phyloP scores from a whole-genome alignment of 2,329 filamentous ascomycete species.

The Dactylellina leptospora region DNA sequence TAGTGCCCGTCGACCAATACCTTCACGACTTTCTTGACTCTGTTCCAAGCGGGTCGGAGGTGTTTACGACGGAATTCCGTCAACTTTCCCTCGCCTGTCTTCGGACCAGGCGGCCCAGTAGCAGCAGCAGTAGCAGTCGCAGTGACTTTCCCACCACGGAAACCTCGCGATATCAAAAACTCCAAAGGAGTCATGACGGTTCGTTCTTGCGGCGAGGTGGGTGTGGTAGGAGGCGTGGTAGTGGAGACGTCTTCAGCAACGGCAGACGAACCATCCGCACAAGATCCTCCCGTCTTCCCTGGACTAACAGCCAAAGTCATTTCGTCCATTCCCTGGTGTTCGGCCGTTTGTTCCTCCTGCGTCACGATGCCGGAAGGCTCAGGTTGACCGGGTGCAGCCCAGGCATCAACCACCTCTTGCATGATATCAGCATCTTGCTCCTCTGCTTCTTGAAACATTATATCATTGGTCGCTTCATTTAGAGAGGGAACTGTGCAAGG shows the following conservation, averaged over 20 bases:
- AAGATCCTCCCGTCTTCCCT: neutral
- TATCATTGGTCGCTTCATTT: neutral
- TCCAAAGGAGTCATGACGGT: constrained; percentile 23
- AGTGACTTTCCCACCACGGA: too few species aligned
- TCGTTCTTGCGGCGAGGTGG: neutral
- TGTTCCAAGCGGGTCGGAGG: constrained; percentile 14
- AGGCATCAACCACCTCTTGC: constrained; percentile 6
- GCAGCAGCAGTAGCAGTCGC: too few species aligned
- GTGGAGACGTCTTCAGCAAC: neutral
- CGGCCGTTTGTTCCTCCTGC: neutral
- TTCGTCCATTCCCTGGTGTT: neutral
- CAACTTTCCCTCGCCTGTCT: too few species aligned
- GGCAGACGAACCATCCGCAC: neutral
- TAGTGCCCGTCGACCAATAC: too few species aligned
- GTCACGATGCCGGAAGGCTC: neutral
- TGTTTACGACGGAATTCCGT: constrained; percentile 6
- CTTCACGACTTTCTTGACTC: too few species aligned
- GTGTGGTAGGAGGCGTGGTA: neutral
- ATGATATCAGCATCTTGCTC: neutral
- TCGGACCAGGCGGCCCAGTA: too few species aligned
- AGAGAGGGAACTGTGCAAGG: neutral
- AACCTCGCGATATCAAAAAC: constrained; percentile 33
- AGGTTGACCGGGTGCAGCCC: neutral
- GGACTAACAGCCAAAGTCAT: neutral
- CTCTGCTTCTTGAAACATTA: neutral